Evolutionary conservation across 2,329 filamentous ascomycete species (phyloP).

Genomic region (Fusarium sp.): DNA sequence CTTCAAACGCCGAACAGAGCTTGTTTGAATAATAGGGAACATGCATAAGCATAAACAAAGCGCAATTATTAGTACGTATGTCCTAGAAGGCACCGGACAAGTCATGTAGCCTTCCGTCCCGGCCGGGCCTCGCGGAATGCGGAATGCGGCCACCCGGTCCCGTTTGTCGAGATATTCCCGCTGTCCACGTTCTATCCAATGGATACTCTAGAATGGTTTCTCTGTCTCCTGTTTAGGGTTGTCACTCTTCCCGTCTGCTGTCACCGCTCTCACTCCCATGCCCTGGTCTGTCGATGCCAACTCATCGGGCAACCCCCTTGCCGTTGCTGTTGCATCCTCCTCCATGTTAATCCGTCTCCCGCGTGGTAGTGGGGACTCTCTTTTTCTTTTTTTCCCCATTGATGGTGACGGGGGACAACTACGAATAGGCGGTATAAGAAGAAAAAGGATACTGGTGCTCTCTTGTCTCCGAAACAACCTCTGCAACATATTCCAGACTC

Average conservation of each 20-base stretch:
- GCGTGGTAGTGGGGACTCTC: constrained; percentile 28
- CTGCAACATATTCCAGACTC: not conserved
- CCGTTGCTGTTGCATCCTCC: constrained; percentile 17
- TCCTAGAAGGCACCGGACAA: constrained; percentile 3
- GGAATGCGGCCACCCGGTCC: constrained; percentile 20
- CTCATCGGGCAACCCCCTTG: constrained; percentile 32
- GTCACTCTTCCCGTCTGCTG: constrained; percentile 19
- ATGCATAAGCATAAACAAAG: constrained; percentile 4
- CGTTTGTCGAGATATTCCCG: constrained; percentile 14
- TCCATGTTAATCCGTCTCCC: constrained; percentile 34
- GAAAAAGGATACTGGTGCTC: not conserved
- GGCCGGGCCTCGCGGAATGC: constrained; percentile 17
- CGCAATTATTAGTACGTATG: not conserved
- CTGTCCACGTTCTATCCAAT: constrained; percentile 30
- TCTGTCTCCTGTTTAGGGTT: not conserved
- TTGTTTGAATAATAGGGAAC: constrained; percentile 5
- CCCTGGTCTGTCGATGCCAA: constrained; percentile 34
- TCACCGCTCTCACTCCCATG: constrained; percentile 27
- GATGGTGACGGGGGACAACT: not conserved
- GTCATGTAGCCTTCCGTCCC: constrained; percentile 13
- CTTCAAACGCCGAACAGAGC: constrained; percentile 6
- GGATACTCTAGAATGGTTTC: not conserved
- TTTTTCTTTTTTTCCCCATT: constrained; percentile 6
- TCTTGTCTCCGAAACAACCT: not conserved
- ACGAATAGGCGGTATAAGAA: constrained; percentile 22